Conservation (phyloP, 129 eudicot genomes). For the Arctium minus region DNA sequence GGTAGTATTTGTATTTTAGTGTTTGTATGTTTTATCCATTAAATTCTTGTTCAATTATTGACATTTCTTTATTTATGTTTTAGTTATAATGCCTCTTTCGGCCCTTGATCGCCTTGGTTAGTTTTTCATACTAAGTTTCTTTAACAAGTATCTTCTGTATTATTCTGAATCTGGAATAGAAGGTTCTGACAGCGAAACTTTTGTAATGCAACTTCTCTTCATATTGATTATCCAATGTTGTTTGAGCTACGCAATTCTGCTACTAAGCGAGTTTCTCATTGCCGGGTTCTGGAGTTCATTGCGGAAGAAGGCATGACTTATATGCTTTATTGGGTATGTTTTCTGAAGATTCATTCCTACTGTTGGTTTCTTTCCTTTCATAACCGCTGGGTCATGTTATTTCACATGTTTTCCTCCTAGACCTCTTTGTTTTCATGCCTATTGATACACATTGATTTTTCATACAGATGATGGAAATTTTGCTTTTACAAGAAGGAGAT, state of each 20-base stretch:
- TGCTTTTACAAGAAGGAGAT: conserved; percentile 88
- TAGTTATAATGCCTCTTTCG: conserved; percentile 97
- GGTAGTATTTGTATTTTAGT: conserved; percentile 12
- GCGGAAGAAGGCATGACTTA: conserved; percentile 93
- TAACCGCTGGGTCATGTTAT: neutral
- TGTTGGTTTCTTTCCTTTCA: neutral
- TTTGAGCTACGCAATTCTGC: conserved; percentile 74
- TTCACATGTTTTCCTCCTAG: neutral
- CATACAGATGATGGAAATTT: conserved; percentile 87
- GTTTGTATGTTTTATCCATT: neutral
- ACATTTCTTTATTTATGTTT: conserved; percentile 12
- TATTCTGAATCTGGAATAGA: neutral
- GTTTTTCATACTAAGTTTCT: conserved; percentile 26
- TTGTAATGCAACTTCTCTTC: conserved; percentile 52
- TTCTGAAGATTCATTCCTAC: neutral
- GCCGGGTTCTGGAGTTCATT: conserved; percentile 88
- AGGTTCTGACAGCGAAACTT: neutral
- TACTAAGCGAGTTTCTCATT: conserved; percentile 64
- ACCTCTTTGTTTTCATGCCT: neutral
- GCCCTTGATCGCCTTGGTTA: conserved; percentile 91
- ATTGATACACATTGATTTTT: neutral
- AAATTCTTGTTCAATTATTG: neutral
- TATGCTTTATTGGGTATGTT: conserved; percentile 90
- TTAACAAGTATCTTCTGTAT: neutral
- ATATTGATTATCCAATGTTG: conserved; percentile 85